Conservation (phyloP, 2,329 filamentous ascomycete species). For the Microsporum canis region DNA sequence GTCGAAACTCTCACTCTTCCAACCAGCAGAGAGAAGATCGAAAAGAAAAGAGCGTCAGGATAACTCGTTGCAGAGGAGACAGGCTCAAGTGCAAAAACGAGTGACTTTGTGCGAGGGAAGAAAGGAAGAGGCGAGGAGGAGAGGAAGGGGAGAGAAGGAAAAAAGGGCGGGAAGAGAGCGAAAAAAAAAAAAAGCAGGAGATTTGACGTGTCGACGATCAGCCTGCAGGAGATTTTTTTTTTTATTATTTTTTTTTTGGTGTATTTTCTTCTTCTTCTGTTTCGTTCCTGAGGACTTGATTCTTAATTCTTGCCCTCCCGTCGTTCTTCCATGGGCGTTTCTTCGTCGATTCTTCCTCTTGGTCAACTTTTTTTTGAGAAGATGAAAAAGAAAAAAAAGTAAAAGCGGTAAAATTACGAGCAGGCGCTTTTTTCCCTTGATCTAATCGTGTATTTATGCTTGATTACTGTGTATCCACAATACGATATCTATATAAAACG, state of each 20-base stretch:
- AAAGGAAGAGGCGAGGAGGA: neutral
- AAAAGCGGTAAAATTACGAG: neutral
- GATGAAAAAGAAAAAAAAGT: neutral
- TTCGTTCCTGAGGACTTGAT: neutral
- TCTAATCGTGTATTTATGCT: neutral
- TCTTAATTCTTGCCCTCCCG: neutral
- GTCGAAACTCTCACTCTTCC: neutral
- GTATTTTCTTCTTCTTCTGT: neutral
- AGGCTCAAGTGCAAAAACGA: neutral
- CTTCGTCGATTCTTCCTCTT: neutral
- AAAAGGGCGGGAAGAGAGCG: neutral
- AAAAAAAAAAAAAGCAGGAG: neutral
- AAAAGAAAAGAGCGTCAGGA: neutral
- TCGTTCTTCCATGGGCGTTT: neutral
- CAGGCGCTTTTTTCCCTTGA: neutral
- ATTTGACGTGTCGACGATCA: slow-evolving; percentile 1
- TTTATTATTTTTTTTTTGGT: neutral
- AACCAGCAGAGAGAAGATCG: neutral
- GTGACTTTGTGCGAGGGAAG: neutral
- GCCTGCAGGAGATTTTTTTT: slow-evolving; percentile 1
- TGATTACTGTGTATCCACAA: neutral
- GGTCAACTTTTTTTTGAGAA: neutral
- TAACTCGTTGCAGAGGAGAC: neutral
- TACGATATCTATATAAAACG: neutral
- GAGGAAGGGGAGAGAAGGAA: neutral